Conservation (phyloP, 768 basidiomycete genomes). For the Mycena galericulata region DNA sequence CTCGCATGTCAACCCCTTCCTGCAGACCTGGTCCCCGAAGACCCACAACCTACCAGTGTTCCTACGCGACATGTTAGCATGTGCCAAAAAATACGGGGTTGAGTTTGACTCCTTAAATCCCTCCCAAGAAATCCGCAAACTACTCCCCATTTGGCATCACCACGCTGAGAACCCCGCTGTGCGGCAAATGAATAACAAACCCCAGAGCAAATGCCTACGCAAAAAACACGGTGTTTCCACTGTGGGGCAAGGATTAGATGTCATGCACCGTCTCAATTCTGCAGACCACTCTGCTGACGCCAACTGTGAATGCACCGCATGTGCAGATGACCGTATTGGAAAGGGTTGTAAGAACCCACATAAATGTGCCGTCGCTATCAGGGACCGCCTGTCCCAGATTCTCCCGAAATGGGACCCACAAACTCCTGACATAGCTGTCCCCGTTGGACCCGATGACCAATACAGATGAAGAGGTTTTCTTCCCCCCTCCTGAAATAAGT, state of each 20-base stretch:
- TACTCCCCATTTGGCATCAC: no score
- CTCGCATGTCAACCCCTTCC: no score
- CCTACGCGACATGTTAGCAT: not conserved
- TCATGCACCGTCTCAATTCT: no score
- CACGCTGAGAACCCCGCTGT: no score
- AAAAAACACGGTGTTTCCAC: conserved; percentile 1
- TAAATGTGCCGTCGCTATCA: not conserved
- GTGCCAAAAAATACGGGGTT: not conserved
- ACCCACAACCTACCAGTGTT: not conserved
- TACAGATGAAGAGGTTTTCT: not conserved
- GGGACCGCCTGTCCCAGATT: not conserved
- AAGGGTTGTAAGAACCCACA: conserved; percentile 6
- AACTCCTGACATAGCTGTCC: not conserved
- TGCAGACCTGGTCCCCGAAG: not conserved
- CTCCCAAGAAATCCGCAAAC: not conserved
- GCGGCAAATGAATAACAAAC: no score
- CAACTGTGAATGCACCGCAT: no score
- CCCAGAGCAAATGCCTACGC: no score
- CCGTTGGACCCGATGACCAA: not conserved
- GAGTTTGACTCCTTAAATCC: not conserved
- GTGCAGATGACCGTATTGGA: not conserved
- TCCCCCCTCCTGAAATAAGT: not conserved
- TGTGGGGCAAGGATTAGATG: no score
- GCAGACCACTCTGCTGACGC: no score
- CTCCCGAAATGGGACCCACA: conserved; percentile 6